phyloP scores from a whole-genome alignment of 257 asterid species.

The Craterostigma plantagineum region DNA sequence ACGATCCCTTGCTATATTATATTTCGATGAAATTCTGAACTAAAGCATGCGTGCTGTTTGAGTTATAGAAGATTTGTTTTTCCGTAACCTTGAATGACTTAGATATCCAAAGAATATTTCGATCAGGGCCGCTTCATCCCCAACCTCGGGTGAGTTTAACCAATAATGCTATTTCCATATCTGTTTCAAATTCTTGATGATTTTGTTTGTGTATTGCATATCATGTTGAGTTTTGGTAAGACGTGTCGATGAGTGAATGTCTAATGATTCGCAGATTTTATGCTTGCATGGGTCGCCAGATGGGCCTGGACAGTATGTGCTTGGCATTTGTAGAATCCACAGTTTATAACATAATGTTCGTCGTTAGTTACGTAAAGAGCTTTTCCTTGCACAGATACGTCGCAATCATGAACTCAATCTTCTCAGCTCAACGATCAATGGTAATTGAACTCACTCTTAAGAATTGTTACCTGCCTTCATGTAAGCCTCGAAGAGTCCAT shows the following conservation, averaged over 20 bases:
- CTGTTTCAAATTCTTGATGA: no score
- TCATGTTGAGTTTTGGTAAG: slow-evolving; percentile 3
- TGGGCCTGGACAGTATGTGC: slow-evolving; percentile 86
- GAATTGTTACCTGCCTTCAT: background rate
- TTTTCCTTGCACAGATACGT: slow-evolving; percentile 56
- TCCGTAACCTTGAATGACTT: slow-evolving; percentile 19
- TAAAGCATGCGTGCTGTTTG: background rate
- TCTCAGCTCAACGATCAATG: slow-evolving; percentile 92
- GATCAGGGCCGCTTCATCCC: slow-evolving; percentile 78
- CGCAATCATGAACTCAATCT: slow-evolving; percentile 86
- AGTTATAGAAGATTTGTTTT: slow-evolving; percentile 14
- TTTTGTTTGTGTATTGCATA: no score
- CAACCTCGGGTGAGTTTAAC: slow-evolving; percentile 67
- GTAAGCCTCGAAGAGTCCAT: background rate
- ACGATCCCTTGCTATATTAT: no score
- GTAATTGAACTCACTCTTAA: slow-evolving; percentile 14
- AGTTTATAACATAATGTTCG: slow-evolving; percentile 4
- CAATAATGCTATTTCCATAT: no score
- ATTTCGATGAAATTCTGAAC: no score
- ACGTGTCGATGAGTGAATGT: slow-evolving; percentile 11
- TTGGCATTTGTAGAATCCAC: slow-evolving; percentile 3
- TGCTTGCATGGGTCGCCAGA: slow-evolving; percentile 96
- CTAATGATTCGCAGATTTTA: slow-evolving; percentile 46
- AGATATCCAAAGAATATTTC: slow-evolving; percentile 81
- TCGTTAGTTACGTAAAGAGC: slow-evolving; percentile 4